Evolutionary conservation across 2,329 filamentous ascomycete species (phyloP).

Genomic region (Aspergillus fischeri): DNA sequence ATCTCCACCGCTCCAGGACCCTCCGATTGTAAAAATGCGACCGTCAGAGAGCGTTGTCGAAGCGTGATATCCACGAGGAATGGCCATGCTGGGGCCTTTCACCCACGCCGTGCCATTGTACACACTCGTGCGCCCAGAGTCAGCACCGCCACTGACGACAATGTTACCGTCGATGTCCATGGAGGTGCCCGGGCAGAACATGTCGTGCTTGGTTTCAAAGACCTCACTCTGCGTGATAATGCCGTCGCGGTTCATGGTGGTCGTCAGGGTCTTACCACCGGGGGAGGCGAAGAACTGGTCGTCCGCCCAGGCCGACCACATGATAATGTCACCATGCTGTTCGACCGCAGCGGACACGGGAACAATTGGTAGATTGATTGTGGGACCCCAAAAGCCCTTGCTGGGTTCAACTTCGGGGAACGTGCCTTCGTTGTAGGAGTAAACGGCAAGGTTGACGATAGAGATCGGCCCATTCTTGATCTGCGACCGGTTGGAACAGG

Average conservation of each 20-base stretch:
- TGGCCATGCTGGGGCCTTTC: slow-evolving; percentile 41
- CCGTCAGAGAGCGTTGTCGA: slow-evolving; percentile 50
- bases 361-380: slow-evolving; percentile 24
- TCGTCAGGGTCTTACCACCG: slow-evolving; percentile 16
- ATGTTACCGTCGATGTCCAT: slow-evolving; percentile 28
- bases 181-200: slow-evolving; percentile 27
- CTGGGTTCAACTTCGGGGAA: slow-evolving; percentile 10
- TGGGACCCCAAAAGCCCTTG: slow-evolving; percentile 24
- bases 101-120: slow-evolving; percentile 44
- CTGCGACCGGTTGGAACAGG: not conserved
- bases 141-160: slow-evolving; percentile 53
- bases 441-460: slow-evolving; percentile 1
- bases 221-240: slow-evolving; percentile 31
- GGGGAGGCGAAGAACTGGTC: slow-evolving; percentile 15
- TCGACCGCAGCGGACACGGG: slow-evolving; percentile 21
- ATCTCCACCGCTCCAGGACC: slow-evolving; percentile 50
- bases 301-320: slow-evolving; percentile 16
- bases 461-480: not conserved
- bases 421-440: slow-evolving; percentile 3
- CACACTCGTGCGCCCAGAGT: slow-evolving; percentile 47
- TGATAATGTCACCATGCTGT: slow-evolving; percentile 5
- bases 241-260: slow-evolving; percentile 26
- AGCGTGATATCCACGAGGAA: slow-evolving; percentile 52
- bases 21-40: slow-evolving; percentile 56
- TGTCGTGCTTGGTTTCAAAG: slow-evolving; percentile 24